Evolutionary conservation across 1,284 basidiomycete species (phyloP).

Genomic region (Rhodofomes roseus): DNA sequence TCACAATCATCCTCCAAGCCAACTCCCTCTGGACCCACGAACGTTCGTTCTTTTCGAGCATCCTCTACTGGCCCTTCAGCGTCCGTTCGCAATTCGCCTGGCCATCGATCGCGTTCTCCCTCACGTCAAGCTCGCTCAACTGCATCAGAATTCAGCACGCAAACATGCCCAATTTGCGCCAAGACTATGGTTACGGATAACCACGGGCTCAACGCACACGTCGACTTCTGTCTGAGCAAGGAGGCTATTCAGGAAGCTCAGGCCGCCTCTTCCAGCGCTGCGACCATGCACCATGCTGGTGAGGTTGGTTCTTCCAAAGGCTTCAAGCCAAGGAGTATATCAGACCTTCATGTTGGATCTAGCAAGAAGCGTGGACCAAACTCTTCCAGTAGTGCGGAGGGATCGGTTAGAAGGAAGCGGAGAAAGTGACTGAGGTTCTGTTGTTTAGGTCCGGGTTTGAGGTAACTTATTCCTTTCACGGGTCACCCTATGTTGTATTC

Average conservation of each 20-base stretch:
- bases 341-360: not conserved
- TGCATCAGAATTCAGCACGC: slow-evolving; percentile 11
- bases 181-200: slow-evolving; percentile 59
- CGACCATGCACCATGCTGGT: not conserved
- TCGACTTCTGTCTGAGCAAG: slow-evolving; percentile 76
- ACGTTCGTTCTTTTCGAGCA: not conserved
- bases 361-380: not conserved
- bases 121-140: slow-evolving; percentile 13
- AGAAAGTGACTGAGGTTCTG: not conserved
- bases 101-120: slow-evolving; percentile 3
- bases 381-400: not conserved
- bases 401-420: not conserved
- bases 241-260: slow-evolving; percentile 68
- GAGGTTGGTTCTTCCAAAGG: not conserved
- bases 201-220: slow-evolving; percentile 63
- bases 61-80: not conserved
- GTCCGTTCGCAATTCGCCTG: not conserved
- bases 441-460: not conserved
- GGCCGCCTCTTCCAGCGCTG: slow-evolving; percentile 11
- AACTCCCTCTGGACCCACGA: not conserved
- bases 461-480: not conserved
- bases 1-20: not conserved
- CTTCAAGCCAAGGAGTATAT: not conserved
- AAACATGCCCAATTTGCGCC: slow-evolving; percentile 63
- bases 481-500: no score